These are phyloP conservation scores for Favolaschia claudopus DNA, from an alignment of 768 basidiomycete species.

Conservation along the genomic window DNA sequence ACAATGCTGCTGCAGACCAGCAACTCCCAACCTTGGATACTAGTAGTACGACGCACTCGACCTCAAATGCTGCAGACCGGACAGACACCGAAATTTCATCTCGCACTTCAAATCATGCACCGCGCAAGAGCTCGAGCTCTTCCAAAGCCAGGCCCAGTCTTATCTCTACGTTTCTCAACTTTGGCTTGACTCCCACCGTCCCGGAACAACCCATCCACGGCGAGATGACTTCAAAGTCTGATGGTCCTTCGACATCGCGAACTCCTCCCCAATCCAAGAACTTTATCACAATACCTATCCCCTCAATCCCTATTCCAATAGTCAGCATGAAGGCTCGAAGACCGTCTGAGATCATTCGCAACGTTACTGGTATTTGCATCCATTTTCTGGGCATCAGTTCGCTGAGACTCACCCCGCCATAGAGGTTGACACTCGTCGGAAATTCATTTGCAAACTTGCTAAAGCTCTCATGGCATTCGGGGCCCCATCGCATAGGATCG, in stretches of 20 bases:
- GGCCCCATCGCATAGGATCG: constrained; percentile 93
- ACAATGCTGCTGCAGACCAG: too few relatives aligned
- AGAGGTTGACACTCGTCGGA: constrained; percentile 60
- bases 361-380: constrained; percentile 35
- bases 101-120: too few relatives aligned
- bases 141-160: constrained; percentile 12
- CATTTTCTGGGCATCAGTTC: neutral
- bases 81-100: too few relatives aligned
- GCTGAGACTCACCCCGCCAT: neutral
- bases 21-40: too few relatives aligned
- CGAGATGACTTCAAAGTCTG: too few relatives aligned
- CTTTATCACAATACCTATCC: constrained; percentile 8
- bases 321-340: constrained; percentile 25
- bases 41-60: too few relatives aligned
- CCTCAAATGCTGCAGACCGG: too few relatives aligned
- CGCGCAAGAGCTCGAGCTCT: neutral
- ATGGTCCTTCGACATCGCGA: too few relatives aligned
- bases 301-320: constrained; percentile 8
- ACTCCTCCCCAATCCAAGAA: too few relatives aligned
- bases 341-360: constrained; percentile 47
- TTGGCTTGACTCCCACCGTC: constrained; percentile 24
- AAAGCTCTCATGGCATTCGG: constrained; percentile 92
- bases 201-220: constrained; percentile 1
- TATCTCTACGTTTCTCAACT: constrained; percentile 19
- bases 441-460: constrained; percentile 86